phyloP scores from a whole-genome alignment of 139 green algal genomes.

The Haematococcus sp. region DNA sequence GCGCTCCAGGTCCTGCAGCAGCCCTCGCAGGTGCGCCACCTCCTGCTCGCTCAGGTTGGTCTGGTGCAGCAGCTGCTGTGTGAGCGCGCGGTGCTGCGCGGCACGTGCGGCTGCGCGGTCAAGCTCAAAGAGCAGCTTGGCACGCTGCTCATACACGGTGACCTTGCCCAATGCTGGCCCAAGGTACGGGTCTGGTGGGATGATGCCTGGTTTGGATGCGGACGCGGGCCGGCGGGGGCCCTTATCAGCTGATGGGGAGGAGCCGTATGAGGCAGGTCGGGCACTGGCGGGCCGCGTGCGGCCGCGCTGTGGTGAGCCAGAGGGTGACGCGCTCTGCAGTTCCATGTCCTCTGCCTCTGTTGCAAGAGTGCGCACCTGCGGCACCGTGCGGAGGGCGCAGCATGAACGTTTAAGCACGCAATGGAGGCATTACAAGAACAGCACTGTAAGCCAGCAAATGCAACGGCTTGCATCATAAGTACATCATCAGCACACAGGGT shows the following conservation, averaged over 20 bases:
- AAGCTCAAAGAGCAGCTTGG: conserved; percentile 63
- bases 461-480: too few relatives aligned
- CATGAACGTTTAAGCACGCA: too few relatives aligned
- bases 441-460: too few relatives aligned
- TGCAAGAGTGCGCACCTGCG: neutral
- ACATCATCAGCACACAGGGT: too few relatives aligned
- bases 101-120: conserved; percentile 41
- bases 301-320: too few relatives aligned
- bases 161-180: conserved; percentile 33
- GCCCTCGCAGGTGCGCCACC: conserved; percentile 46
- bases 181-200: conserved; percentile 29
- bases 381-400: too few relatives aligned
- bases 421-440: too few relatives aligned
- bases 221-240: conserved; percentile 19
- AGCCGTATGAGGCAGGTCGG: too few relatives aligned
- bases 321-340: too few relatives aligned
- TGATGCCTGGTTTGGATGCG: conserved; percentile 13
- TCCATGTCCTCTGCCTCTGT: neutral
- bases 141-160: conserved; percentile 62
- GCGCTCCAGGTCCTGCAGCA: conserved; percentile 48
- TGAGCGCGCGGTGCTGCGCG: conserved; percentile 30
- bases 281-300: neutral
- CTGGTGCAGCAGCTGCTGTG: conserved; percentile 37
- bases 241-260: too few relatives aligned
- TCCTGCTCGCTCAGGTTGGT: conserved; percentile 43